Base-by-base conservation (phyloP, 805 yeast species). In the Sungouiella thailandica region DNA sequence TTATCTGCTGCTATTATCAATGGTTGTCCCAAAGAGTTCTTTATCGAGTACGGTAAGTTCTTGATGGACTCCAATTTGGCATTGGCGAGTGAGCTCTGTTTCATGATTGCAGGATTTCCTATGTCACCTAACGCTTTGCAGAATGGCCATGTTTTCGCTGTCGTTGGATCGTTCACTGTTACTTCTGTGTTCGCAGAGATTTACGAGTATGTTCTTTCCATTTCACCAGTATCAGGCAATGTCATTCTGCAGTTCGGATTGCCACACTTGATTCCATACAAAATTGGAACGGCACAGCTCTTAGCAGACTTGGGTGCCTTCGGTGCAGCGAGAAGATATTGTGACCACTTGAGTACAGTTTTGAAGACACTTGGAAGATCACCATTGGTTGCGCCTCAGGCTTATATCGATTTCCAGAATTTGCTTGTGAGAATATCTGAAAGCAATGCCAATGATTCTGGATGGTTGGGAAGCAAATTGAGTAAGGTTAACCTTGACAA, bases 401-500 rank as follows among this genome's bases (percentile, higher is more conserved):
- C 49, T 4, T 36, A 59, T 7, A 39, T 33, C 4, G 68, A 63
- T 20, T 61, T 63, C 39, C 63, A 62, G 35, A 41, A 42, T 6
- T 55, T 78, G 40, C 52, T 63, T 24, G 68, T 66, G 37, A 68
- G 79, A 44, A 49, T 76, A 16, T 64, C 75, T 5, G 75, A 70
- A 17, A 47, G 64, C 17, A 57, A 56, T 4, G 40, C 60, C 17
- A 53, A 50, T 15, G 75, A 71, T 27, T 72, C 74, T 19, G 72
- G 88, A 4, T 89, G 96, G 97, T 73, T 88, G 43, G 81, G 85
- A 14, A 44, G 55, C 14, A 65, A 52, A 35, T 63, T 66, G 34
- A 58, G 66, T 10, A 78, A 80, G 49, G 83, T 82, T 16, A 79
- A 76, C 45, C 65, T 86, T 33, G 95, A 88, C 46, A 82, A 77